A percentile compares a stretch with the other conserved stretches of the same genome.
phyloP scores from a whole-genome alignment of 2,329 filamentous ascomycete genomes.

The Venturia aucupariae region DNA sequence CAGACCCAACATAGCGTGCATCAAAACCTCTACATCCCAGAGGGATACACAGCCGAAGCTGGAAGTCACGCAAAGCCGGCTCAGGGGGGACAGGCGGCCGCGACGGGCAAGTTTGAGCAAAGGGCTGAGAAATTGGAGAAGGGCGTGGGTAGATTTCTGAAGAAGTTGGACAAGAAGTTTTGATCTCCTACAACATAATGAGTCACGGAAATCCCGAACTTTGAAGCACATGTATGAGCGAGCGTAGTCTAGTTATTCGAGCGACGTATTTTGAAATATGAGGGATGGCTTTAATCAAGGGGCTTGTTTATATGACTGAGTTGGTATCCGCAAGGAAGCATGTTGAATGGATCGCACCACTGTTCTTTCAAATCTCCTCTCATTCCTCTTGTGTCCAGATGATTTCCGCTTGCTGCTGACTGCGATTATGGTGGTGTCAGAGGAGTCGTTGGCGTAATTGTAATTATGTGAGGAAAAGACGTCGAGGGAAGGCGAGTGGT shows the following conservation, averaged over 20 bases:
- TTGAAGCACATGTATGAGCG: neutral
- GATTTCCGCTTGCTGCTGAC: too few relatives aligned
- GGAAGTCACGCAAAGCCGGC: constrained; percentile 13
- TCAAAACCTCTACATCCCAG: constrained; percentile 58
- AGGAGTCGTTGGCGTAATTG: too few relatives aligned
- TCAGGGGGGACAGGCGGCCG: constrained; percentile 18
- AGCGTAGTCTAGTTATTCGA: neutral
- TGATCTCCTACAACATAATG: constrained; percentile 10
- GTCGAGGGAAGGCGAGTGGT: too few relatives aligned
- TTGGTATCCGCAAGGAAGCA: too few relatives aligned
- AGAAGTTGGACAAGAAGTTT: constrained; percentile 72
- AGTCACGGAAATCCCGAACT: too few relatives aligned
- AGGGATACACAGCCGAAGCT: constrained; percentile 27
- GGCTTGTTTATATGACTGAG: too few relatives aligned
- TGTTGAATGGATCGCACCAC: too few relatives aligned
- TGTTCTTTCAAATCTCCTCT: too few relatives aligned
- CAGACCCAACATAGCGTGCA: constrained; percentile 39
- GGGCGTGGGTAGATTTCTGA: constrained; percentile 61
- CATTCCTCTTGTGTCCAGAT: too few relatives aligned
- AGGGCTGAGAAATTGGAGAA: constrained; percentile 59
- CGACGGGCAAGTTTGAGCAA: constrained; percentile 51
- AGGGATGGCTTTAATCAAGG: neutral
- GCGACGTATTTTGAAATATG: neutral
- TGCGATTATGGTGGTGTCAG: too few relatives aligned
- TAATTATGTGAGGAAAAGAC: too few relatives aligned